Base-by-base conservation (phyloP, 257 asterid species). In the Nicotiana tabacum region DNA sequence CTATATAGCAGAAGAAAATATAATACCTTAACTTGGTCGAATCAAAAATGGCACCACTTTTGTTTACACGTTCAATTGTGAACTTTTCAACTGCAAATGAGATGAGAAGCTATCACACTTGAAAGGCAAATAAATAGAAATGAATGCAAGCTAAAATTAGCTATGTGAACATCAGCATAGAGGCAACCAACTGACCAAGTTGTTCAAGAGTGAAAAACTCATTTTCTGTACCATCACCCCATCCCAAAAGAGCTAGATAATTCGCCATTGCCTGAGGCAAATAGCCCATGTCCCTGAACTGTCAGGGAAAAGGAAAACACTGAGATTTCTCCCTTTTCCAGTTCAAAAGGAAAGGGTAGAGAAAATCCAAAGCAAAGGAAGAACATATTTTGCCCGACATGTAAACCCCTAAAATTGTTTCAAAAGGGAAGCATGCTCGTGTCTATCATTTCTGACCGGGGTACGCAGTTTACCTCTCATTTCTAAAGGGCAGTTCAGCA, bases 181-280 rank as follows among this genome's bases (percentile, higher is more conserved):
- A 62, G 85, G 77, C 82, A 76, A 70, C 37, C 55, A 66, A 90
- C 95, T 86, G 83, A 95, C 99, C 98, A 67, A 95, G 96, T 83
- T 91, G 90, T 66, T 90, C 97, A 35, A 94, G 97, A 83, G 95
- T 86, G 90, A 87, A 95, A 88, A 95, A 95, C 85, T 95, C 99
- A 89, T 94, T 91, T 87, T 92, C 96, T 66, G 98, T 91, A 53
- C 99, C 97, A 89, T 95, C 99, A 84, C 98, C 99, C 99, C 99
- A 95, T 70, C 99, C 99, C 90, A 95, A 85, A 78, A 94, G 90
- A 48, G 98, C 96, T 86, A 95, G 97, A 87, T 95, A 95, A 88
- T 95, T 95, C 77, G 92, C 94, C 97, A 95, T 92, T 78, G 95
- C 97, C 86, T 89, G 89, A 85, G 98, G 97, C 84, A 95, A 85